Conservation (phyloP, 768 basidiomycete species). For the Clitopilus passeckerianus region DNA sequence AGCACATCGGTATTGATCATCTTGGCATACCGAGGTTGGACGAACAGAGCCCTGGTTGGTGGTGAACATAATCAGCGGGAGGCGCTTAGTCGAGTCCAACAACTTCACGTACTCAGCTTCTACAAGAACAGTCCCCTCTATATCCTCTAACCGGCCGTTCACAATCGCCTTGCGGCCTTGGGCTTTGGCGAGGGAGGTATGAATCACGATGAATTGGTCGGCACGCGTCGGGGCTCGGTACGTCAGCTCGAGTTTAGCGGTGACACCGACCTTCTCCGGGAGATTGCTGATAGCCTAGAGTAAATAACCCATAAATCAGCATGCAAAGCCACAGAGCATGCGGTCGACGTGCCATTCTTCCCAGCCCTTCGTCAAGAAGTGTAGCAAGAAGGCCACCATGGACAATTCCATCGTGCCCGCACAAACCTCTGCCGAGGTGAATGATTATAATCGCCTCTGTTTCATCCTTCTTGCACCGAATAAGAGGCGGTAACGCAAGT, state of each 20-base stretch:
- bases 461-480: slow-evolving; percentile 73
- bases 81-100: not conserved
- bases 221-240: slow-evolving; percentile 88
- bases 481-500: slow-evolving; percentile 75
- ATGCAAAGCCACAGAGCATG: not conserved
- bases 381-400: slow-evolving; percentile 93
- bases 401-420: slow-evolving; percentile 92
- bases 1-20: slow-evolving; percentile 60
- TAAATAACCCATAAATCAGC: not conserved
- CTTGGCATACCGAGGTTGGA: slow-evolving; percentile 86
- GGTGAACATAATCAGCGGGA: not conserved
- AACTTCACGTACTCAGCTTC: slow-evolving; percentile 65
- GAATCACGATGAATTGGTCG: slow-evolving; percentile 55
- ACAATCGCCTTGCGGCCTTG: slow-evolving; percentile 80
- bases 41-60: slow-evolving; percentile 61
- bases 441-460: slow-evolving; percentile 64
- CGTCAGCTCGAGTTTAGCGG: slow-evolving; percentile 75
- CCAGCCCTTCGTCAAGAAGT: slow-evolving; percentile 80
- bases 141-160: slow-evolving; percentile 66
- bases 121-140: slow-evolving; percentile 77
- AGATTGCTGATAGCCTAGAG: slow-evolving; percentile 78
- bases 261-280: slow-evolving; percentile 89
- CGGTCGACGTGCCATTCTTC: slow-evolving; percentile 57
- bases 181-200: slow-evolving; percentile 30
- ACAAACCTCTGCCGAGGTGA: slow-evolving; percentile 83